Evolutionary conservation across 2,329 filamentous ascomycete species (phyloP).

Genomic region (Alternaria hordeiaustralica): DNA sequence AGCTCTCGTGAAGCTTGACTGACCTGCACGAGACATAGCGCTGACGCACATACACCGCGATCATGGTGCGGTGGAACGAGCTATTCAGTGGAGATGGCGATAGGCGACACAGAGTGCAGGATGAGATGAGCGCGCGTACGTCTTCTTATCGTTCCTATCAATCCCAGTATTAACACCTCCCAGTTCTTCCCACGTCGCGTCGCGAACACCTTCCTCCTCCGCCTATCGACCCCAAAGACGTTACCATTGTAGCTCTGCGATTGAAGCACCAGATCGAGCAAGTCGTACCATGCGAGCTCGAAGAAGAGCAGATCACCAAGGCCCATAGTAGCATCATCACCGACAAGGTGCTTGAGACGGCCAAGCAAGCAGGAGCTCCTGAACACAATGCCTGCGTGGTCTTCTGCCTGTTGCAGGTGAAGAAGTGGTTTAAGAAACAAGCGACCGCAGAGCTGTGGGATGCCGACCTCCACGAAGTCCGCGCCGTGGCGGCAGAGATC

Average conservation of each 20-base stretch:
- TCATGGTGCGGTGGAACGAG: conserved; percentile 50
- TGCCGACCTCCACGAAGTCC: conserved; percentile 78
- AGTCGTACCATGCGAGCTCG: conserved; percentile 87
- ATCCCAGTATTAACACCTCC: conserved; percentile 8
- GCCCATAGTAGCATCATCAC: conserved; percentile 90
- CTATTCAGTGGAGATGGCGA: conserved; percentile 49
- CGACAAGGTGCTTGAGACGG: conserved; percentile 75
- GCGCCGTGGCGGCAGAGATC: conserved; percentile 85
- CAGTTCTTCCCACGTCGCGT: conserved; percentile 70
- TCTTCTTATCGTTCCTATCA: conserved; percentile 6
- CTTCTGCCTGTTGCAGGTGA: conserved; percentile 77
- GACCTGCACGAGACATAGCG: not conserved
- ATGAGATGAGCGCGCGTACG: conserved; percentile 52
- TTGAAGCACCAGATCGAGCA: conserved; percentile 90
- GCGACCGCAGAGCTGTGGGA: conserved; percentile 87
- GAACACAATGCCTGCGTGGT: conserved; percentile 82
- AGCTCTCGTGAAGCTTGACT: not conserved
- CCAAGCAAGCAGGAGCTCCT: conserved; percentile 78
- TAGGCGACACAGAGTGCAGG: conserved; percentile 47
- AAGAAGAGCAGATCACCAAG: conserved; percentile 74
- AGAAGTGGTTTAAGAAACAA: conserved; percentile 81
- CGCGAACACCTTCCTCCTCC: conserved; percentile 66
- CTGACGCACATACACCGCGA: not conserved
- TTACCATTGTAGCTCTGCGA: conserved; percentile 87
- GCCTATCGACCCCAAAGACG: conserved; percentile 75